phyloP scores from a whole-genome alignment of 2,329 filamentous ascomycete genomes.

The Pseudogymnoascus sp. region DNA sequence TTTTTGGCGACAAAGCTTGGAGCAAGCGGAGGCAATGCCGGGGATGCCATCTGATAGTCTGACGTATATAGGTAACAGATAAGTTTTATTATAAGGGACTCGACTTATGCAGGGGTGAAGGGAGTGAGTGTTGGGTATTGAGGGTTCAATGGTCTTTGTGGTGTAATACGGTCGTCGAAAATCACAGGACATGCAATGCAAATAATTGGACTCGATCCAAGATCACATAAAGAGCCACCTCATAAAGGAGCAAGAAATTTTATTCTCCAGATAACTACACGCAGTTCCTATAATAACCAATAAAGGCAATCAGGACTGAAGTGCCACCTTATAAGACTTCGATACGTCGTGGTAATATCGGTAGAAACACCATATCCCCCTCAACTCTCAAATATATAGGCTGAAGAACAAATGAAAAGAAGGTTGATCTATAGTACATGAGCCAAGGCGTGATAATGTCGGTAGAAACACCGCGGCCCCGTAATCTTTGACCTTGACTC shows the following conservation, averaged over 20 bases:
- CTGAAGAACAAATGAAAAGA: neutral
- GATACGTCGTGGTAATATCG: neutral
- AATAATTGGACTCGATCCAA: neutral
- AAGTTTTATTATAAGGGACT: neutral
- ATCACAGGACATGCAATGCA: neutral
- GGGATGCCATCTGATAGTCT: neutral
- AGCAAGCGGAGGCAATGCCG: neutral
- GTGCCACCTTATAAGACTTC: neutral
- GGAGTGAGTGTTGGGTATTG: neutral
- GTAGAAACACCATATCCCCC: neutral
- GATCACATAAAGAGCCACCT: neutral
- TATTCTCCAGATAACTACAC: neutral
- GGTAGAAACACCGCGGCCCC: neutral
- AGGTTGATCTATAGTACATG: neutral
- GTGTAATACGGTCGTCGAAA: neutral
- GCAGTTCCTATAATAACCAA: neutral
- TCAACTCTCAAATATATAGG: neutral
- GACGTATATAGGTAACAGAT: neutral
- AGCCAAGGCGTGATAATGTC: neutral
- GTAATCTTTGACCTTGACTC: neutral
- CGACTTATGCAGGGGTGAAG: neutral
- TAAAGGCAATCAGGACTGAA: neutral
- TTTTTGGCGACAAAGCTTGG: slow-evolving; percentile 54
- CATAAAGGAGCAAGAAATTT: neutral
- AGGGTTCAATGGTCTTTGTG: neutral